phyloP scores from a whole-genome alignment of 163 green algal species.

The Scenedesmus sp. region DNA sequence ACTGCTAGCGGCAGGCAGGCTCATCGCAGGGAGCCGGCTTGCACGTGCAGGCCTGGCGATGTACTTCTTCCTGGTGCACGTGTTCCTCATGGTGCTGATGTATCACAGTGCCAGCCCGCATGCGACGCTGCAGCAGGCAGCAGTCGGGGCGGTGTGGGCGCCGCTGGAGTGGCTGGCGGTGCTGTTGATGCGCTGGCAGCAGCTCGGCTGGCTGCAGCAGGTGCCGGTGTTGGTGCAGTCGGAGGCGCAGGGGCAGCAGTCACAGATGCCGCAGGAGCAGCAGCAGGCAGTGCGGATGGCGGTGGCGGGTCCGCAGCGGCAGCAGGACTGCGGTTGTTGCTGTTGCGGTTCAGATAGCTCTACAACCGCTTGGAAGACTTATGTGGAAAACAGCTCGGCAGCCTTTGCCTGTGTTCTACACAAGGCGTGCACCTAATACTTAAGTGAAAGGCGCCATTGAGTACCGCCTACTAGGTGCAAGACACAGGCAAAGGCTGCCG shows the following conservation, averaged over 20 bases:
- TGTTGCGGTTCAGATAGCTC: background rate
- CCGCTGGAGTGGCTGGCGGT: background rate
- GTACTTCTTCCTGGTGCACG: constrained; percentile 72
- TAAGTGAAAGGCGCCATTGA: too few relatives aligned
- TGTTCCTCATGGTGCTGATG: constrained; percentile 70
- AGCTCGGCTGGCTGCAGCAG: constrained; percentile 15
- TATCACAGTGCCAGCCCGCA: constrained; percentile 24
- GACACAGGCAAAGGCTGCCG: too few relatives aligned
- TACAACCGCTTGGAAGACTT: too few relatives aligned
- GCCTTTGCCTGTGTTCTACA: too few relatives aligned
- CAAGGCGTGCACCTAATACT: too few relatives aligned
- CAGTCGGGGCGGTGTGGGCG: background rate
- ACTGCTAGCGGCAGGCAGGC: constrained; percentile 61
- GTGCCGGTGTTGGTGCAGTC: background rate
- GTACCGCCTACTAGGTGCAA: too few relatives aligned
- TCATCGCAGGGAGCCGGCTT: constrained; percentile 65
- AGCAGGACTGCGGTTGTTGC: background rate
- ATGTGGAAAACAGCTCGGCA: too few relatives aligned
- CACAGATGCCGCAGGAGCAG: background rate
- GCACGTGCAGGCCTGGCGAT: constrained; percentile 62
- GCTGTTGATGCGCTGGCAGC: background rate
- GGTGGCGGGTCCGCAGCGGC: background rate
- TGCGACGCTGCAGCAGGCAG: constrained; percentile 12
- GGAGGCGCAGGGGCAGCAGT: background rate
- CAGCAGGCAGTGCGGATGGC: background rate